phyloP scores from a whole-genome alignment of 2,329 filamentous ascomycete species.

The Mycosphaerelloides madeirae region DNA sequence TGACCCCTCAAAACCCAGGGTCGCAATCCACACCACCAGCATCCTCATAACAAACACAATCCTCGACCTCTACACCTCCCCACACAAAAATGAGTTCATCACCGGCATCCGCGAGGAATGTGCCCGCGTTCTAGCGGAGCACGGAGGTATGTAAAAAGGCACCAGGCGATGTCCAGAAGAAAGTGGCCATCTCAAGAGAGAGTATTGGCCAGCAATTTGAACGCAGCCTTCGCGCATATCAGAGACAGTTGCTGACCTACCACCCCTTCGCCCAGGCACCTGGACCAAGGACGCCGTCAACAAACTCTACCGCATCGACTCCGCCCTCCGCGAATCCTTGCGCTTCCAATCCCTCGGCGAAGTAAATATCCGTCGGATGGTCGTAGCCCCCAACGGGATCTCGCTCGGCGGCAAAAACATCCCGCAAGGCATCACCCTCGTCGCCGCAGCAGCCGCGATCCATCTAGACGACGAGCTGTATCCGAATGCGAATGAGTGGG shows the following conservation, averaged over 20 bases:
- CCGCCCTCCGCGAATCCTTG: constrained; percentile 27
- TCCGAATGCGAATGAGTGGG: constrained; percentile 6
- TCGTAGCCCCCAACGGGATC: constrained; percentile 22
- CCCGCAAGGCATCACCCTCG: constrained; percentile 23
- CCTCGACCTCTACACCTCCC: constrained; percentile 21
- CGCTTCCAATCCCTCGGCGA: constrained; percentile 17
- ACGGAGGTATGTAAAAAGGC: too few species aligned
- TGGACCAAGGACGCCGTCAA: constrained; percentile 24
- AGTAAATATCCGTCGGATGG: constrained; percentile 18
- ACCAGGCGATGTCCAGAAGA: too few species aligned
- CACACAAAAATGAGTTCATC: constrained; percentile 13
- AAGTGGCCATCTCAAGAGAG: too few species aligned
- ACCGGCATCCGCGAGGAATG: constrained; percentile 24
- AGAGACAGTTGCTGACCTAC: too few species aligned
- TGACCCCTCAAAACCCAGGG: constrained; percentile 1
- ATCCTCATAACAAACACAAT: constrained; percentile 23
- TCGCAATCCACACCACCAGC: constrained; percentile 25
- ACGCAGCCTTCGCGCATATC: too few species aligned
- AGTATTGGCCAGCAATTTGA: too few species aligned
- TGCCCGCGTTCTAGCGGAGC: constrained; percentile 10
- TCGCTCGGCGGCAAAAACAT: constrained; percentile 22
- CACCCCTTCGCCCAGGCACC: constrained; percentile 12
- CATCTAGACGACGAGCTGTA: constrained; percentile 25
- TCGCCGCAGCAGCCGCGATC: constrained; percentile 18
- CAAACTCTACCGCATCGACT: constrained; percentile 24